Evolutionary conservation across 1,139 yeast genomes (phyloP), one percentile per base, ranked within the genome.

Genomic region (Kodamaea derodonti): DNA sequence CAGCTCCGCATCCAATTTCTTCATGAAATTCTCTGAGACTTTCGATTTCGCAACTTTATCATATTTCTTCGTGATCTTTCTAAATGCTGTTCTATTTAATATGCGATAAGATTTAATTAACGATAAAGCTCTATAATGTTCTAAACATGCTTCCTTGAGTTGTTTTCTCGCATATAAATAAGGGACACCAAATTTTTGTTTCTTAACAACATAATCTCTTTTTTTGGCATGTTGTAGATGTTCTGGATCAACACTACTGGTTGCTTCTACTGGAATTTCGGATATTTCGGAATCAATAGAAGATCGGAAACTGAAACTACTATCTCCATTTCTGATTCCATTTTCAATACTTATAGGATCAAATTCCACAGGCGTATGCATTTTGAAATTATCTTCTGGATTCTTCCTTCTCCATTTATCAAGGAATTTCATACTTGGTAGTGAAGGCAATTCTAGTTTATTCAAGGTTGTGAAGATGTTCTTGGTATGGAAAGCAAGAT

Each of bases 61-160:
- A 53, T 77, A 88, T 57, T 92, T 92, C 52, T 92, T 92, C 36
- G 88, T 71, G 51, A 92, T 80, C 51, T 92, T 92, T 38, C 96
- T 73, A 49, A 90, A 79, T 0, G 95, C 98, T 0, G 95, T 88
- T 24, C 88, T 71, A 57, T 92, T 92, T 46, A 90, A 60, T 29
- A 80, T 70, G 43, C 86, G 72, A 54, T 80, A 92, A 1, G 94
- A 84, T 46, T 80, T 79, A 36, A 92, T 66, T 30, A 92, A 67
- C 43, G 90, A 88, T 40, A 92, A 63, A 8, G 85, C 78, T 36
- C 95, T 70, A 56, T 90, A 92, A 46, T 76, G 82, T 51, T 90
- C 97, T 38, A 81, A 65, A 11, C 86, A 59, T 0, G 97, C 97
- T 24, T 73, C 72, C 47, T 86, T 84, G 34, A 92, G 63, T 54